These are phyloP conservation scores for Fusarium sp. DNA, from an alignment of 2,329 filamentous ascomycete species.

Conservation along the genomic window DNA sequence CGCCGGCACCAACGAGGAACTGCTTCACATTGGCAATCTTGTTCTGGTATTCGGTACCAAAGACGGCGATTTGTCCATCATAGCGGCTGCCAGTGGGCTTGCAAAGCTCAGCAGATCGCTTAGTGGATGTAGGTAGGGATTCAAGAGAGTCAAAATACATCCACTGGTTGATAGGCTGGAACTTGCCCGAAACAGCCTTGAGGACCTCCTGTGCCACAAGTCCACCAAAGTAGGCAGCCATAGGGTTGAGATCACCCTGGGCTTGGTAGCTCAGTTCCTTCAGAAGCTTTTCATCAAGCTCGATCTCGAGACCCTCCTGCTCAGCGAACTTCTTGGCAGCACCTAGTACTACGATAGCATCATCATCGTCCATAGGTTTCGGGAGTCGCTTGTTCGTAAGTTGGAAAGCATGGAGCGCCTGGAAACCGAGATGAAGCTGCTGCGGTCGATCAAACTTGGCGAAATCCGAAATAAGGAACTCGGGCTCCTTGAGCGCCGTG, in stretches of 20 bases:
- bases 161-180: conserved; percentile 94
- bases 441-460: conserved; percentile 97
- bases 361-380: conserved; percentile 83
- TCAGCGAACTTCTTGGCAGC: conserved; percentile 80
- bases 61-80: conserved; percentile 96
- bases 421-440: conserved; percentile 91
- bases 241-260: conserved; percentile 87
- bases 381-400: conserved; percentile 82
- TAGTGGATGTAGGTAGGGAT: conserved; percentile 81
- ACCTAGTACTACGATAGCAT: conserved; percentile 82
- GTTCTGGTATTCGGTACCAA: conserved; percentile 92
- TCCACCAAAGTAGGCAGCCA: conserved; percentile 96
- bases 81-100: conserved; percentile 88
- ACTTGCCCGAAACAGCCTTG: conserved; percentile 98
- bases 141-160: conserved; percentile 99
- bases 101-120: conserved; percentile 88
- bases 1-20: conserved; percentile 95
- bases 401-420: conserved; percentile 89
- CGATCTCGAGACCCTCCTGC: conserved; percentile 73
- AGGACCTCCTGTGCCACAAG: conserved; percentile 93
- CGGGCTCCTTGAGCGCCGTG: conserved; percentile 84
- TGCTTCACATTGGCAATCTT: conserved; percentile 91
- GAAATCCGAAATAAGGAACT: conserved; percentile 92
- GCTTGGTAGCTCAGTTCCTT: conserved; percentile 96
- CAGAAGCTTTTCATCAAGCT: conserved; percentile 92